phyloP scores from a whole-genome alignment of 495 filamentous ascomycete species.

The Penicillium macrosclerotiorum region DNA sequence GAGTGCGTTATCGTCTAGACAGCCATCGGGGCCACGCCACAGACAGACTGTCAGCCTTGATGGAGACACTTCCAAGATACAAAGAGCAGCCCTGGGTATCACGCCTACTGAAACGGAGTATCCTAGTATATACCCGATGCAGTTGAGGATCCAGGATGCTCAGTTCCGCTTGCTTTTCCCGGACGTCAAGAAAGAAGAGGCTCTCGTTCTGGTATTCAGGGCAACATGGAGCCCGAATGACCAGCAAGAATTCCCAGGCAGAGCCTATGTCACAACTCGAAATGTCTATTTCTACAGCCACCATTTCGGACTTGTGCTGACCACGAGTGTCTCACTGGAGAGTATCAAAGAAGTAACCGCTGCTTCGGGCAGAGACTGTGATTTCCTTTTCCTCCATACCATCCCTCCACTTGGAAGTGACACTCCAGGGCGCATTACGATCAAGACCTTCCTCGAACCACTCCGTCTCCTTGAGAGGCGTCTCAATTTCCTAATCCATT shows the following conservation, averaged over 20 bases:
- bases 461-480: constrained; percentile 77
- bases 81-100: constrained; percentile 36
- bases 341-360: constrained; percentile 84
- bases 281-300: constrained; percentile 96
- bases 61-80: constrained; percentile 48
- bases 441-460: constrained; percentile 92
- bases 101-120: constrained; percentile 58
- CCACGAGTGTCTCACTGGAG: constrained; percentile 69
- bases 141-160: constrained; percentile 82
- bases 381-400: constrained; percentile 88
- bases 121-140: constrained; percentile 77
- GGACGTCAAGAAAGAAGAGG: constrained; percentile 66
- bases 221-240: constrained; percentile 75
- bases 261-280: constrained; percentile 81
- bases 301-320: constrained; percentile 86
- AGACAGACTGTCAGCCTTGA: constrained; percentile 82
- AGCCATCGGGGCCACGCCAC: constrained; percentile 46
- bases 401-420: constrained; percentile 58
- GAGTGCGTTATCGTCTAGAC: constrained; percentile 6
- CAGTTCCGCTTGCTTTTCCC: constrained; percentile 94
- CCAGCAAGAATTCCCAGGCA: constrained; percentile 77
- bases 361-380: constrained; percentile 84
- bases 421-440: constrained; percentile 68
- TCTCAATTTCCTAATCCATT: constrained; percentile 78
- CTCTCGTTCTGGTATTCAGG: constrained; percentile 75